A percentile compares a stretch with the other conserved stretches of the same genome.
These are phyloP conservation scores for Xylaria sp. DNA, from an alignment of 2,329 filamentous ascomycete genomes.

Conservation along the genomic window DNA sequence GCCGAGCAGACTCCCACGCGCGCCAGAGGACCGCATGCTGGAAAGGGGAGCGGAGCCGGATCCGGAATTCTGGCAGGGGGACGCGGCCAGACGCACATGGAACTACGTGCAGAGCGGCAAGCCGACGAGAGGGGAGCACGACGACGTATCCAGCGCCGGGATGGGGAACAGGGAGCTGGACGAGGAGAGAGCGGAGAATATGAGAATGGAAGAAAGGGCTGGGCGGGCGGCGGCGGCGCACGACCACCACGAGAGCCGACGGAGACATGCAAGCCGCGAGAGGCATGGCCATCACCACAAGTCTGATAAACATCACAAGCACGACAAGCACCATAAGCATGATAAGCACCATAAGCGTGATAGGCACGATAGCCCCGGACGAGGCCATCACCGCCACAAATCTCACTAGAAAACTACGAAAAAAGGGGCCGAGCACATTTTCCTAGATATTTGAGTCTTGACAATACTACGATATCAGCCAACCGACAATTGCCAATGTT, in stretches of 20 bases:
- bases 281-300: neutral
- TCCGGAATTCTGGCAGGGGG: neutral
- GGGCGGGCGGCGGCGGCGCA: neutral
- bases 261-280: neutral
- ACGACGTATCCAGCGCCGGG: neutral
- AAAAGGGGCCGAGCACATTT: neutral
- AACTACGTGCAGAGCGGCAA: slow-evolving; percentile 4
- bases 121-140: neutral
- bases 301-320: neutral
- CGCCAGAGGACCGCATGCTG: neutral
- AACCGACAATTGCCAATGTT: neutral
- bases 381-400: neutral
- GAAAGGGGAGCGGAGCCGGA: neutral
- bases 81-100: neutral
- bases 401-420: neutral
- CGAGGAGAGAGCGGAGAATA: neutral
- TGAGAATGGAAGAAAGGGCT: neutral
- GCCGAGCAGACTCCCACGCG: neutral
- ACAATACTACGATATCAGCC: no score
- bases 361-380: neutral
- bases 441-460: no score
- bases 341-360: neutral
- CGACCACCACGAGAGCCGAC: neutral
- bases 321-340: neutral
- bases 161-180: neutral